A percentile compares a stretch with the other conserved stretches of the same genome.
Evolutionary conservation across 2,329 filamentous ascomycete species (phyloP).

Genomic region (Fusarium subglutinans): DNA sequence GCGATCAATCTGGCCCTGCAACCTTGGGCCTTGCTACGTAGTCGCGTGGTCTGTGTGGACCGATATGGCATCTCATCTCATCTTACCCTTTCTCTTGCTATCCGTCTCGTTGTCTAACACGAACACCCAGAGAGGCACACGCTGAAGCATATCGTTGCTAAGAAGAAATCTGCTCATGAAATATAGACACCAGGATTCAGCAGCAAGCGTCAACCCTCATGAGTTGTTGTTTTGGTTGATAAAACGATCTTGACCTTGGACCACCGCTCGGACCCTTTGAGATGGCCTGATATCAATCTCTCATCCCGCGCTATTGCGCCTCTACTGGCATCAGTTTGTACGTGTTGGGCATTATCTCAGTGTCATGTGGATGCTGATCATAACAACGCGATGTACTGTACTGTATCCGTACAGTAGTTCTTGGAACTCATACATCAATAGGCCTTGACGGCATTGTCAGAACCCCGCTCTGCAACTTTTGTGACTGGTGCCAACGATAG

Average conservation of each 20-base stretch:
- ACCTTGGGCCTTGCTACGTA: neutral
- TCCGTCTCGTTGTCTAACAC: neutral
- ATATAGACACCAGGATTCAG: neutral
- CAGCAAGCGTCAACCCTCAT: neutral
- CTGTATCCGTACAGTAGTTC: neutral
- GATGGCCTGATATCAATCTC: constrained; percentile 10
- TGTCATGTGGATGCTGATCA: constrained; percentile 39
- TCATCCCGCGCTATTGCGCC: constrained; percentile 8
- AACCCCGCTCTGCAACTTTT: constrained; percentile 13
- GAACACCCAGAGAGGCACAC: neutral
- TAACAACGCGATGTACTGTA: neutral
- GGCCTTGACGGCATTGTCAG: constrained; percentile 2
- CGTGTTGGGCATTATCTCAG: constrained; percentile 26
- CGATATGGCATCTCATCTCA: neutral
- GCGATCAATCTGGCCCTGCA: neutral
- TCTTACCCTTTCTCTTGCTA: neutral
- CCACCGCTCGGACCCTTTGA: constrained; percentile 16
- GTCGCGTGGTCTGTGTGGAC: constrained; percentile 8
- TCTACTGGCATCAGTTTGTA: constrained; percentile 5
- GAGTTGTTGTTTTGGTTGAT: neutral
- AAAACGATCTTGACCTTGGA: neutral
- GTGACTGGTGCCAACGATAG: constrained; percentile 26
- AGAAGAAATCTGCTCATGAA: neutral
- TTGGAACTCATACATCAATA: constrained; percentile 6
- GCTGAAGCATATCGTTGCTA: neutral